Conservation (phyloP, 345 rosid genomes). For the Camelina sativa region DNA sequence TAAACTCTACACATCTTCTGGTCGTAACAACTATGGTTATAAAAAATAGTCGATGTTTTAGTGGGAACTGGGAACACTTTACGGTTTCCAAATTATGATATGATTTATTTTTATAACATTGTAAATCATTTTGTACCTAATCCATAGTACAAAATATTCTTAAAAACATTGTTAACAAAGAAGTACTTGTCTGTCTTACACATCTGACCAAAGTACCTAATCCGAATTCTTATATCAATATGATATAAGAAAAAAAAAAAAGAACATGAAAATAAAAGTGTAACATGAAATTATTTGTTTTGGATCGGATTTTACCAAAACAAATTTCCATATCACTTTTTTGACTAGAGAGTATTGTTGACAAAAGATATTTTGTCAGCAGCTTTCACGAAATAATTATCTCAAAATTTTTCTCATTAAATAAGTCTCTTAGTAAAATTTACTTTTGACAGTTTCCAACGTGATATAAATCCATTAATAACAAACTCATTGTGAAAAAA, state of each 20-base stretch:
- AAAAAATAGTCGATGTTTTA: background rate
- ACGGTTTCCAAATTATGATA: too few species aligned
- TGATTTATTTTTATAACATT: background rate
- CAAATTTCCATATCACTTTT: background rate
- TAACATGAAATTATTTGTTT: background rate
- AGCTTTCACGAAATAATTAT: background rate
- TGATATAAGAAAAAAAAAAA: too few species aligned
- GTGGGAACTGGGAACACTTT: background rate
- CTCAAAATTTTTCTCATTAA: background rate
- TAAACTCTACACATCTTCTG: background rate
- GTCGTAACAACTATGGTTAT: background rate
- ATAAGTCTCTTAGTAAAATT: background rate
- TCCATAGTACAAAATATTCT: background rate
- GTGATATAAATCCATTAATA: background rate
- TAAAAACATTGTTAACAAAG: background rate
- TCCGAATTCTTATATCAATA: background rate
- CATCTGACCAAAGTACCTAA: background rate
- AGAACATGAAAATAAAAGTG: background rate
- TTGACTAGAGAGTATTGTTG: background rate
- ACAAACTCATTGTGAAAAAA: conserved; percentile 1
- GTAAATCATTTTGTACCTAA: background rate
- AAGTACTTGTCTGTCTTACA: background rate
- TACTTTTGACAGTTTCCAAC: conserved; percentile 31
- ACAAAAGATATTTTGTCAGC: background rate
- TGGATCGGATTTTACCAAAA: background rate